Evolutionary conservation across 2,329 filamentous ascomycete genomes (phyloP), one percentile per base, ranked within the genome.

Genomic region (Thermomyces lanuginosus): DNA sequence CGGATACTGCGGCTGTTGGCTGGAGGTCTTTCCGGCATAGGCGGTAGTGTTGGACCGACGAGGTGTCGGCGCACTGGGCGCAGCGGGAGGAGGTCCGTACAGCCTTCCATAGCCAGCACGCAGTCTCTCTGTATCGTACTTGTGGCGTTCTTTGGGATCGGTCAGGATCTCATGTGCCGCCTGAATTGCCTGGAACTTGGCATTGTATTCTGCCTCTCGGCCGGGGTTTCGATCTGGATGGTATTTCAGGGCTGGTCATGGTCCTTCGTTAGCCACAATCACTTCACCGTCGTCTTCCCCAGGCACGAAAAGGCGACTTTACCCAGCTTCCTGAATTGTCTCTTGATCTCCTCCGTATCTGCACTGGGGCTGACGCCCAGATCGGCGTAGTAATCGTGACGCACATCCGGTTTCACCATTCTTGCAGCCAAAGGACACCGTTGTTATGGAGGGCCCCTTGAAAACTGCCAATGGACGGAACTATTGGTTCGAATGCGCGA

Each of bases 211-310:
- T 31, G 69, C 56, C 53, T 92, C 82, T 44, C 69, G 71, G 27
- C 83, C 83, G 7, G 76, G 80, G 45, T 92, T 92, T 33, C 83
- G 76, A 49, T 92, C 83, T 5, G 83, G 83, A 45, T 92, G 83
- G 44, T 78, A 91, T 50, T 79, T 78, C 24, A 91, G 61, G 24
- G 82, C 82, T 82, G 30, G 9, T 8, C 28, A 8, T 30, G 8
- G 22, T 23, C 13, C 8, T 22, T 16, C 4, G 20, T 19, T 11
- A n/a, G n/a, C n/a, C n/a, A n/a, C n/a, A n/a, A 23, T 16, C 5
- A 16, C n/a, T 9, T 6, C 18, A 20, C 13, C 8, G 9, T 10
- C 12, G 2, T 12, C 14, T 2, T 7, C 13, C 12, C 7, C 10
- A 27, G 6, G 12, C 6, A 21, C 17, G 19, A 2, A 10, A 3